phyloP scores from a whole-genome alignment of 1,284 basidiomycete species.

The Sanguinoderma infundibulare region DNA sequence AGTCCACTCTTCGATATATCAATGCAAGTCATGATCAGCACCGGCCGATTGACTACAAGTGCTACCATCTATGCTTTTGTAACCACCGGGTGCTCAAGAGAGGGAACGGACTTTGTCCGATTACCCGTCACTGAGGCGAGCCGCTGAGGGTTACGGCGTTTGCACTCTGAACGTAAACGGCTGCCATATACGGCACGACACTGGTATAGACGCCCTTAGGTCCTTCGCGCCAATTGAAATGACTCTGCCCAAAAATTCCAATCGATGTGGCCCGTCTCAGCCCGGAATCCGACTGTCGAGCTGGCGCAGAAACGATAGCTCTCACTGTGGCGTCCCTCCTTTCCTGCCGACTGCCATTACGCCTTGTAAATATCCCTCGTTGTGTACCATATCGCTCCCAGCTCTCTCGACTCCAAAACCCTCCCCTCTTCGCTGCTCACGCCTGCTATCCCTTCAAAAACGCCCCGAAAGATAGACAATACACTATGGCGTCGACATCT shows the following conservation, averaged over 20 bases:
- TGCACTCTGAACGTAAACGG: conserved; percentile 9
- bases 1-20: too few species aligned
- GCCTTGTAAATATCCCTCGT: conserved; percentile 21
- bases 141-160: background rate
- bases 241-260: conserved; percentile 25
- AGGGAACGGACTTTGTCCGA: too few species aligned
- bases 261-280: conserved; percentile 21
- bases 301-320: background rate
- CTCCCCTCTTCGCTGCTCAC: background rate
- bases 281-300: conserved; percentile 15
- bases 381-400: conserved; percentile 8
- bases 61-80: too few species aligned
- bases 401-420: background rate
- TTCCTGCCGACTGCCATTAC: conserved; percentile 18
- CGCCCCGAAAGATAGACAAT: background rate
- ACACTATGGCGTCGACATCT: conserved; percentile 21
- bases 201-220: conserved; percentile 1
- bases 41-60: too few species aligned
- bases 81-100: too few species aligned
- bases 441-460: background rate
- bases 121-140: too few species aligned
- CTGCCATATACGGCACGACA: conserved; percentile 21
- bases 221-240: conserved; percentile 1
- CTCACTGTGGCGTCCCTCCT: conserved; percentile 17
- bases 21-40: too few species aligned